Conservation (phyloP, 306 rosid species). For the Chamaecrista fasciculata region DNA sequence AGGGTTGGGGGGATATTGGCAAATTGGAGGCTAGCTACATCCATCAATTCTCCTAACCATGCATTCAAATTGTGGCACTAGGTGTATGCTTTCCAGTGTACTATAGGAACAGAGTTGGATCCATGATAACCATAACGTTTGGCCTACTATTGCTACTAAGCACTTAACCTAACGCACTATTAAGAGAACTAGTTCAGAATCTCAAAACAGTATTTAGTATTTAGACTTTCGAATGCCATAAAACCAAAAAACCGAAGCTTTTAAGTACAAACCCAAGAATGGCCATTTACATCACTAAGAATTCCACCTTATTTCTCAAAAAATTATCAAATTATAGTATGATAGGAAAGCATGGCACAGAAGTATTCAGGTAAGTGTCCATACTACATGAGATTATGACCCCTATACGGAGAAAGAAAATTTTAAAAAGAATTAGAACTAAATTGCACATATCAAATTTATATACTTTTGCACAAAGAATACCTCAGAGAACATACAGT, state of each 20-base stretch:
- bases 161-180: neutral
- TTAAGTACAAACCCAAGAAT: neutral
- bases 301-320: neutral
- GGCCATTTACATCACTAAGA: neutral
- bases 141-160: neutral
- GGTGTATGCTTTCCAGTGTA: neutral
- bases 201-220: neutral
- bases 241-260: neutral
- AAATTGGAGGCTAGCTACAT: neutral
- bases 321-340: neutral
- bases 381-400: neutral
- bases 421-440: neutral
- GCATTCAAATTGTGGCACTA: neutral
- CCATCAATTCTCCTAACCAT: neutral
- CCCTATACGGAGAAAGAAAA: slow-evolving; percentile 11
- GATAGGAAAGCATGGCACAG: neutral
- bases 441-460: neutral
- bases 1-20: neutral
- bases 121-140: neutral
- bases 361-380: neutral
- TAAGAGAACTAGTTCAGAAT: neutral
- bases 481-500: neutral
- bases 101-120: neutral
- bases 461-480: neutral
- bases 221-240: neutral